A percentile compares a stretch with the other conserved stretches of the same genome.
These are phyloP conservation scores for Naganishia sp. DNA, from an alignment of 1,284 basidiomycete genomes.

Conservation along the genomic window DNA sequence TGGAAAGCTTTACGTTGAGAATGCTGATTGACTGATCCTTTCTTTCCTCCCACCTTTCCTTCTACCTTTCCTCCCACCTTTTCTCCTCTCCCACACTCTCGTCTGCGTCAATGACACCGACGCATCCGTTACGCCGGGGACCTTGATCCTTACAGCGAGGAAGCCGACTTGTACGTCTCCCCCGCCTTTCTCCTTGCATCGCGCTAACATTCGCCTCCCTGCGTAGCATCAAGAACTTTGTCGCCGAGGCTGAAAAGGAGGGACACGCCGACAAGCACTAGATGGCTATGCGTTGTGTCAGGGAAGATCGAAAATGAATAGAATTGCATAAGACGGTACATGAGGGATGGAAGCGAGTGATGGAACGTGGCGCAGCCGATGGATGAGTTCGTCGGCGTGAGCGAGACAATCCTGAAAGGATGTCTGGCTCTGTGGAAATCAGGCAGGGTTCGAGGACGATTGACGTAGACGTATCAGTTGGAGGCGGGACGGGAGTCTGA, in stretches of 20 bases:
- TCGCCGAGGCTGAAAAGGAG: conserved; percentile 50
- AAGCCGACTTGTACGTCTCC: conserved; percentile 46
- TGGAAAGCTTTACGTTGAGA: not conserved
- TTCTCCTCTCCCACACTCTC: not conserved
- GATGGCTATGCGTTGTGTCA: not conserved
- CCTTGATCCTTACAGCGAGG: conserved; percentile 33
- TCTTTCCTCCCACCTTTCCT: not conserved
- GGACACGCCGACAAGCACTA: conserved; percentile 40
- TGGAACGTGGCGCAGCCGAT: not conserved
- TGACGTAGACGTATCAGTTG: too few species aligned
- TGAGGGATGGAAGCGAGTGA: not conserved
- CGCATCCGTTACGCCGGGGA: too few species aligned
- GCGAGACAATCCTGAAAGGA: too few species aligned
- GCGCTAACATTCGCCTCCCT: not conserved
- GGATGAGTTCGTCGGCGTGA: not conserved
- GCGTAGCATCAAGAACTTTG: conserved; percentile 51
- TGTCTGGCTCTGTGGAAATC: too few species aligned
- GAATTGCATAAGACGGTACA: not conserved
- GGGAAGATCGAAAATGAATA: not conserved
- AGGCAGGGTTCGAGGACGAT: too few species aligned
- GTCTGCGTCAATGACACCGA: not conserved
- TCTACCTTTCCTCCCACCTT: not conserved
- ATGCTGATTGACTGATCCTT: not conserved
- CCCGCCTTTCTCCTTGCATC: too few species aligned
- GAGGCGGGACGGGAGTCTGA: too few species aligned